These are phyloP conservation scores for Colletotrichum filicis DNA, from an alignment of 2,329 filamentous ascomycete species.

Conservation along the genomic window DNA sequence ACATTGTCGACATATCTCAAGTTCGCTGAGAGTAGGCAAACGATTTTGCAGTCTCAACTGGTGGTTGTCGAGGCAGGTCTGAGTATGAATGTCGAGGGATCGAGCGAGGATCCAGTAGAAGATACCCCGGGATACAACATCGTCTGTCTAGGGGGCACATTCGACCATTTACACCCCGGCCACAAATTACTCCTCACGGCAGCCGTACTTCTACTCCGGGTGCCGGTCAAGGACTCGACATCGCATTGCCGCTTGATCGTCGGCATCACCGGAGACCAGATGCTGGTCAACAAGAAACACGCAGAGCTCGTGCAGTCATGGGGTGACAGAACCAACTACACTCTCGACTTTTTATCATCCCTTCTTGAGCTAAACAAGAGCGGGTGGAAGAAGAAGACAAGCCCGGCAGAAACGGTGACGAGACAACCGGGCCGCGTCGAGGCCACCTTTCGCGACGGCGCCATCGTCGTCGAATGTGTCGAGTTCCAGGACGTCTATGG, in stretches of 20 bases:
- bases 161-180: constrained; percentile 94
- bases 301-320: constrained; percentile 84
- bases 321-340: constrained; percentile 75
- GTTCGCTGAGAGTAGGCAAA: constrained; percentile 58
- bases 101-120: background rate
- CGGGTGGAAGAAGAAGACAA: constrained; percentile 56
- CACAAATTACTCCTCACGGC: constrained; percentile 98
- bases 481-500: constrained; percentile 90
- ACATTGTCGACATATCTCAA: constrained; percentile 63
- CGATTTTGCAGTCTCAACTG: constrained; percentile 61
- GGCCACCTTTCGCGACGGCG: constrained; percentile 67
- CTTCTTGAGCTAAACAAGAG: constrained; percentile 58
- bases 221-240: constrained; percentile 51
- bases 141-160: constrained; percentile 90
- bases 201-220: constrained; percentile 76
- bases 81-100: constrained; percentile 50
- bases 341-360: constrained; percentile 79
- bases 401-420: constrained; percentile 42
- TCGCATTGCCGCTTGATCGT: constrained; percentile 73
- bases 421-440: constrained; percentile 53
- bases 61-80: constrained; percentile 64
- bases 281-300: constrained; percentile 91
- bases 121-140: constrained; percentile 39
- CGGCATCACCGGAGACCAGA: constrained; percentile 88
- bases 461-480: constrained; percentile 79